Conservation (phyloP, 257 asterid species). For the Asclepias syriaca region DNA sequence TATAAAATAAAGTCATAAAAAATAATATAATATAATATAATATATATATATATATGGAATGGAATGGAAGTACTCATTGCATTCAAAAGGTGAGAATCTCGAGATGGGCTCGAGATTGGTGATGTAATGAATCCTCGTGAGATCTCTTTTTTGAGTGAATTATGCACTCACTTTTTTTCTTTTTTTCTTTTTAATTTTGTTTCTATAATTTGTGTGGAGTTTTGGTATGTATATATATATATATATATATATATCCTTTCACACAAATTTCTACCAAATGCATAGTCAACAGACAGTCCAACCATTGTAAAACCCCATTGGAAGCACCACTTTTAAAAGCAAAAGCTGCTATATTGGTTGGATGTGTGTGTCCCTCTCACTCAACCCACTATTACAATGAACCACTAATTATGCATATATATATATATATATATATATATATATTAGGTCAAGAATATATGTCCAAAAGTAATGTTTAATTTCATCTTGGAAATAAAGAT, state of each 20-base stretch:
- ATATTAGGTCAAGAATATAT: neutral
- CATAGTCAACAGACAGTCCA: slow-evolving; percentile 21
- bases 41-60: neutral
- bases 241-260: neutral
- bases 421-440: too few species aligned
- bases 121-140: slow-evolving; percentile 41
- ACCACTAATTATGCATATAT: neutral
- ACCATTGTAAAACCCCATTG: neutral
- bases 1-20: too few species aligned
- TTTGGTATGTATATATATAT: neutral
- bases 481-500: too few species aligned
- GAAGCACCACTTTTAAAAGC: slow-evolving; percentile 20
- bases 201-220: slow-evolving; percentile 10
- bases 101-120: slow-evolving; percentile 45
- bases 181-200: neutral
- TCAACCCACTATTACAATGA: neutral
- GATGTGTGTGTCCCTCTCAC: neutral
- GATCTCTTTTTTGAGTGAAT: slow-evolving; percentile 25
- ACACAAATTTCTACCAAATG: neutral
- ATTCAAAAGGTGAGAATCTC: slow-evolving; percentile 47
- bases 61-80: slow-evolving; percentile 19
- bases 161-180: slow-evolving; percentile 15
- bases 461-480: neutral
- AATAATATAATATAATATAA: too few species aligned
- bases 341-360: slow-evolving; percentile 17